These are phyloP conservation scores for Sclerotinia nivalis DNA, from an alignment of 2,329 filamentous ascomycete species.

Conservation along the genomic window DNA sequence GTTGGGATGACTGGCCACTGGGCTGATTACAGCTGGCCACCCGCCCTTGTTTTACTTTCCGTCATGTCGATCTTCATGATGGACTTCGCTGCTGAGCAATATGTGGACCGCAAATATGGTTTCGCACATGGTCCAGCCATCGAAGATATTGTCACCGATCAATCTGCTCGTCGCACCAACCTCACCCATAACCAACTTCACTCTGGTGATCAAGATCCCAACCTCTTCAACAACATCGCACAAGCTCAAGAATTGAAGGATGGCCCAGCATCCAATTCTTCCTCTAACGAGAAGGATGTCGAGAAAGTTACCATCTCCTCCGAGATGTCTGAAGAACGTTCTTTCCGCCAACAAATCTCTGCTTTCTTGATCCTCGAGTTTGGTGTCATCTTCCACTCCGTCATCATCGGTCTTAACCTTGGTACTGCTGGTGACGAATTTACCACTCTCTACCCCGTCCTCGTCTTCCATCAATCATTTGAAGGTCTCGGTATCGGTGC, in stretches of 20 bases:
- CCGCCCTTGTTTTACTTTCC: constrained; percentile 54
- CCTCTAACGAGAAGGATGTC: constrained; percentile 31
- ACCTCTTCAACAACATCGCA: constrained; percentile 29
- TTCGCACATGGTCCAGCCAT: constrained; percentile 33
- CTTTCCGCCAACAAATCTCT: constrained; percentile 48
- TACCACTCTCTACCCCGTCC: constrained; percentile 57
- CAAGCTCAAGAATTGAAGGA: constrained; percentile 31
- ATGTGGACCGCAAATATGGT: constrained; percentile 43
- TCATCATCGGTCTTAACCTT: constrained; percentile 63
- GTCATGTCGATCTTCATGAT: constrained; percentile 58
- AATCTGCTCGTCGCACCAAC: constrained; percentile 23
- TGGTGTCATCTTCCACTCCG: constrained; percentile 62
- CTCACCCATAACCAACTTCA: constrained; percentile 45
- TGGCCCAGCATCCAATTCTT: constrained; percentile 5
- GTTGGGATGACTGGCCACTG: constrained; percentile 55
- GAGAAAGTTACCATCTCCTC: constrained; percentile 25
- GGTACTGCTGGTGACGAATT: constrained; percentile 60
- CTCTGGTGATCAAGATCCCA: constrained; percentile 45
- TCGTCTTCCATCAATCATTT: constrained; percentile 65
- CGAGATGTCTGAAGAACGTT: constrained; percentile 35
- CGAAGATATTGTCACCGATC: constrained; percentile 36
- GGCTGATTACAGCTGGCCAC: constrained; percentile 38
- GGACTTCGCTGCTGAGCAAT: constrained; percentile 59
- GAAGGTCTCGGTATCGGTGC: constrained; percentile 64
- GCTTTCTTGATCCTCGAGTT: constrained; percentile 47